phyloP scores from a whole-genome alignment of 805 yeast genomes.

The Ogataea kodamae region DNA sequence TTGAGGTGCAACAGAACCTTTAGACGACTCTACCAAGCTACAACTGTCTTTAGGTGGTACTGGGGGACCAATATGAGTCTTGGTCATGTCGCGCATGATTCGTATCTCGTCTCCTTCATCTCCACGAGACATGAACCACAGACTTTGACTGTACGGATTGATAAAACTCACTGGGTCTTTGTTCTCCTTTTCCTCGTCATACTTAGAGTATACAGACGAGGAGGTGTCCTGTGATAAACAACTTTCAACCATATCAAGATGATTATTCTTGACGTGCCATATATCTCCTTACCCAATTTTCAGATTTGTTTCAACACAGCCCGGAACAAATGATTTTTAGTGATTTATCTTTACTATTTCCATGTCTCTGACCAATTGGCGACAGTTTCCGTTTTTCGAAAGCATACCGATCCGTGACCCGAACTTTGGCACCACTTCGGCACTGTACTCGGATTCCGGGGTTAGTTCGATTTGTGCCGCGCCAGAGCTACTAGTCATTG shows the following conservation, averaged over 20 bases:
- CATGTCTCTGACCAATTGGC: constrained; percentile 35
- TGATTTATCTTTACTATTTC: constrained; percentile 2
- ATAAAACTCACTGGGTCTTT: constrained; percentile 4
- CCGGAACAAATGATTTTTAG: not conserved
- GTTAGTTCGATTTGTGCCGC: constrained; percentile 63
- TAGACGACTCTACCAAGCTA: no score
- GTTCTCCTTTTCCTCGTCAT: constrained; percentile 1
- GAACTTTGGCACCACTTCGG: constrained; percentile 51
- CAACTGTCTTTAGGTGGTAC: constrained; percentile 14
- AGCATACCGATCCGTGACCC: constrained; percentile 85
- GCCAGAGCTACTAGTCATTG: constrained; percentile 53
- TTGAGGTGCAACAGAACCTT: constrained; percentile 16
- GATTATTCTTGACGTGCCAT: not conserved
- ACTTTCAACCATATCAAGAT: constrained; percentile 3
- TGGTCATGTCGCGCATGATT: constrained; percentile 25
- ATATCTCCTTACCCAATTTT: constrained; percentile 6
- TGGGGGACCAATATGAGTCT: constrained; percentile 5
- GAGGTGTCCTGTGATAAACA: constrained; percentile 5
- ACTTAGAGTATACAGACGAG: constrained; percentile 20
- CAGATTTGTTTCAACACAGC: constrained; percentile 15
- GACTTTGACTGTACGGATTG: constrained; percentile 43
- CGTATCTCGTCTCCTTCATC: constrained; percentile 35
- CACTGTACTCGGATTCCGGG: constrained; percentile 76
- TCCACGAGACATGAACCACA: constrained; percentile 38
- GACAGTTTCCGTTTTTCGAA: constrained; percentile 86